phyloP scores from a whole-genome alignment of 1,139 yeast genomes.

The Pichia cactophila region DNA sequence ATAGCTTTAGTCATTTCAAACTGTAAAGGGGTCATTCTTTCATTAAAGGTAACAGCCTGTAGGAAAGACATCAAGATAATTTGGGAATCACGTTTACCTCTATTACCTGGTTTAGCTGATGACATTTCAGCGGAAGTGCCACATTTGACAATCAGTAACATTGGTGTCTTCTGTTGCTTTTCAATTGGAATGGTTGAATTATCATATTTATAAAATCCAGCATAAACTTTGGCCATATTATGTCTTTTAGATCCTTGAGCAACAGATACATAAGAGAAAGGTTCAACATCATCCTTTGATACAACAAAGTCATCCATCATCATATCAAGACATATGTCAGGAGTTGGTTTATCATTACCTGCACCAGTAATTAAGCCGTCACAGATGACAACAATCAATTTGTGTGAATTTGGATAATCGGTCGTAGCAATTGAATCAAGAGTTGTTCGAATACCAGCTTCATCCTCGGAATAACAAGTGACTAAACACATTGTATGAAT shows the following conservation, averaged over 20 bases:
- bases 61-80: slow-evolving; percentile 87
- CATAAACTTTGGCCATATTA: slow-evolving; percentile 92
- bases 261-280: slow-evolving; percentile 88
- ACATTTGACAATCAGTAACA: slow-evolving; percentile 77
- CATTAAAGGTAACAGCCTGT: slow-evolving; percentile 88
- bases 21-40: slow-evolving; percentile 93
- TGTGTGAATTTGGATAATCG: slow-evolving; percentile 91
- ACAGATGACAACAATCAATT: slow-evolving; percentile 73
- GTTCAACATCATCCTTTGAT: slow-evolving; percentile 65
- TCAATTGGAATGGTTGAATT: slow-evolving; percentile 65
- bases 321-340: slow-evolving; percentile 80
- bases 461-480: slow-evolving; percentile 93
- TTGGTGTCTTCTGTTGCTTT: slow-evolving; percentile 85
- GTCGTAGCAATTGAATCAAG: slow-evolving; percentile 88
- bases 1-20: slow-evolving; percentile 71
- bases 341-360: slow-evolving; percentile 79
- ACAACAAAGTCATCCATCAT: slow-evolving; percentile 82
- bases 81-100: slow-evolving; percentile 98
- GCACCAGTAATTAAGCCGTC: slow-evolving; percentile 94
- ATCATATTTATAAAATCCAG: slow-evolving; percentile 84
- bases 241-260: slow-evolving; percentile 90
- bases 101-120: slow-evolving; percentile 88
- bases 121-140: slow-evolving; percentile 82
- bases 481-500: slow-evolving; percentile 80
- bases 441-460: slow-evolving; percentile 76